Percentiles rank a stretch among this genome's conserved stretches.
These are phyloP conservation scores for Sporopachydermia cereana DNA, from an alignment of 1,139 yeast genomes.

Conservation along the genomic window DNA sequence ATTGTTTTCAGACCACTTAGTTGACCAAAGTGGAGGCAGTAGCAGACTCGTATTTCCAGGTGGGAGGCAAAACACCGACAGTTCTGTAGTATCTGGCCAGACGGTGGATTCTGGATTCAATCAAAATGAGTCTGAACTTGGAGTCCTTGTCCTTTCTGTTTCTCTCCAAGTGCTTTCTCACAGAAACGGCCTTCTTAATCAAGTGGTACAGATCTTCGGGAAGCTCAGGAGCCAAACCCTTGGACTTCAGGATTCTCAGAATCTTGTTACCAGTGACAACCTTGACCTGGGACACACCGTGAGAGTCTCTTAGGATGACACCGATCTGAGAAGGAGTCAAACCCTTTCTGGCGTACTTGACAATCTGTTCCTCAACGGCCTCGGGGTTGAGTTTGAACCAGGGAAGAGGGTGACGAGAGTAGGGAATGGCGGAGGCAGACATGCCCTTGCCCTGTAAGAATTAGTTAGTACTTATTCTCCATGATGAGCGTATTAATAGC, in stretches of 20 bases:
- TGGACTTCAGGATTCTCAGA: constrained; percentile 80
- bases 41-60: constrained; percentile 94
- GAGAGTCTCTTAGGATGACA: constrained; percentile 87
- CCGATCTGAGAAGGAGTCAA: constrained; percentile 87
- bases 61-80: constrained; percentile 84
- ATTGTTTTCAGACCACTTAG: constrained; percentile 32
- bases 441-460: constrained; percentile 76
- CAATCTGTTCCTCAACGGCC: constrained; percentile 73
- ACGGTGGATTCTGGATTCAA: constrained; percentile 93
- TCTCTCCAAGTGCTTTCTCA: constrained; percentile 89
- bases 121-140: constrained; percentile 86
- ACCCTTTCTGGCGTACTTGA: constrained; percentile 93
- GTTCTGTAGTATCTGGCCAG: constrained; percentile 95
- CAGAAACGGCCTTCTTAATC: constrained; percentile 85
- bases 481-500: not conserved
- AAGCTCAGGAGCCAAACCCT: constrained; percentile 89
- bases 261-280: constrained; percentile 87
- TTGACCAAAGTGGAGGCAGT: constrained; percentile 90
- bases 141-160: constrained; percentile 94
- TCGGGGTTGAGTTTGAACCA: constrained; percentile 83
- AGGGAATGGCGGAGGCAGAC: constrained; percentile 84
- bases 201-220: constrained; percentile 89
- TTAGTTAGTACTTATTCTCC: not conserved
- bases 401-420: constrained; percentile 84
- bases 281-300: constrained; percentile 82